Percentiles rank a stretch among this genome's conserved stretches.
phyloP scores from a whole-genome alignment of 352 stramenopile species.

The Elongisporangium anandrum region DNA sequence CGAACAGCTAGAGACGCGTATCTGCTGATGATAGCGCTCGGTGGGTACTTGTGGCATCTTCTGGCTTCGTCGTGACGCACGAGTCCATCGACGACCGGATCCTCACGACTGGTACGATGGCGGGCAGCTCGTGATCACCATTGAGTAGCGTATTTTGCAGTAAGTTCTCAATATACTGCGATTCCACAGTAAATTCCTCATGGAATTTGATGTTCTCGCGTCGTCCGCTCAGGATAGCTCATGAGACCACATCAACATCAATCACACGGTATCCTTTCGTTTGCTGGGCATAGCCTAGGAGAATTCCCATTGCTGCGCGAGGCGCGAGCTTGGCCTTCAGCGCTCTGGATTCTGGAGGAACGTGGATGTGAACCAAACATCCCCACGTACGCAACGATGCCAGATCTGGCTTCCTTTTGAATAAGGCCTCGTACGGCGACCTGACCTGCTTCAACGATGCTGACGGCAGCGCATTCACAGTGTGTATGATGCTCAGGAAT shows the following conservation, averaged over 20 bases:
- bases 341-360: constrained; percentile 3
- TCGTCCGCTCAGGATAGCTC: constrained; percentile 4
- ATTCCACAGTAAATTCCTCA: constrained; percentile 5
- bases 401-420: constrained; percentile 6
- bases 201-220: constrained; percentile 8
- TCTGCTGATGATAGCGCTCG: no score
- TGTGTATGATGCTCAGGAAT: constrained; percentile 9
- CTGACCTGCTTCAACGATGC: constrained; percentile 1
- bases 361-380: constrained; percentile 9
- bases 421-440: constrained; percentile 11
- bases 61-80: no score
- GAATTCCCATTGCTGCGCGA: constrained; percentile 1
- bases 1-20: no score
- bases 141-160: constrained; percentile 5
- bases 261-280: constrained; percentile 18
- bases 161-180: constrained; percentile 4
- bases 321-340: constrained; percentile 9
- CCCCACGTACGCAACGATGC: background rate
- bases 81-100: constrained; percentile 1
- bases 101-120: constrained; percentile 1
- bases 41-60: no score
- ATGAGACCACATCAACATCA: constrained; percentile 6
- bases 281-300: constrained; percentile 5
- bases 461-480: constrained; percentile 7
- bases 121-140: constrained; percentile 2